These are phyloP conservation scores for Balamuthia mandrillaris DNA, from an alignment of 208 protist species.

Conservation along the genomic window DNA sequence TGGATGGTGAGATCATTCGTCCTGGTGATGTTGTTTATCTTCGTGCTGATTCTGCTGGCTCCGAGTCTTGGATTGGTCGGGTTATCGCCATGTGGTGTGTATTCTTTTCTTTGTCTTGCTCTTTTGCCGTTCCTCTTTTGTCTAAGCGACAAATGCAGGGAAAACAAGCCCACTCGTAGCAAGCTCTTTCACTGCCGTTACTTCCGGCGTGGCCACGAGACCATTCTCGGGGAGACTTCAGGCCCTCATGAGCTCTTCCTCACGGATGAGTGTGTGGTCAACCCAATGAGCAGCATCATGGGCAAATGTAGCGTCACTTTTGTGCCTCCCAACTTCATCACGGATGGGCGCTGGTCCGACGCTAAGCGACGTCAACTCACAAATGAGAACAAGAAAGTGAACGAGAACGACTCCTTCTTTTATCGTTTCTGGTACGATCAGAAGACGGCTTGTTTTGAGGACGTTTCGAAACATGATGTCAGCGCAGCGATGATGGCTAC, in stretches of 20 bases:
- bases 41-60: not conserved
- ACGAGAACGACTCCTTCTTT: slow-evolving; percentile 15
- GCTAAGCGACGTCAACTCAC: not conserved
- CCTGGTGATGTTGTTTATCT: no score
- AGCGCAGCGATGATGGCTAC: not conserved
- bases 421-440: slow-evolving; percentile 3
- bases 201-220: slow-evolving; percentile 1
- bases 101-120: not conserved
- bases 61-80: not conserved
- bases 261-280: not conserved
- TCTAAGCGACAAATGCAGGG: not conserved
- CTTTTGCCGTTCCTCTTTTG: not conserved
- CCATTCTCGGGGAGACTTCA: not conserved
- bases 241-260: slow-evolving; percentile 23
- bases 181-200: not conserved
- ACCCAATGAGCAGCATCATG: not conserved
- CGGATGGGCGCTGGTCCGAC: not conserved
- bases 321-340: not conserved
- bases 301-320: not conserved
- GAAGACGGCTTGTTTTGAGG: not conserved
- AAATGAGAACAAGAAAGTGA: not conserved
- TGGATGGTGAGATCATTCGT: no score
- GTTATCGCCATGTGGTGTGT: not conserved
- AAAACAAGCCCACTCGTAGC: not conserved
- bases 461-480: not conserved